Conservation (phyloP, 1,284 basidiomycete species). For the Tremellales sp. region DNA sequence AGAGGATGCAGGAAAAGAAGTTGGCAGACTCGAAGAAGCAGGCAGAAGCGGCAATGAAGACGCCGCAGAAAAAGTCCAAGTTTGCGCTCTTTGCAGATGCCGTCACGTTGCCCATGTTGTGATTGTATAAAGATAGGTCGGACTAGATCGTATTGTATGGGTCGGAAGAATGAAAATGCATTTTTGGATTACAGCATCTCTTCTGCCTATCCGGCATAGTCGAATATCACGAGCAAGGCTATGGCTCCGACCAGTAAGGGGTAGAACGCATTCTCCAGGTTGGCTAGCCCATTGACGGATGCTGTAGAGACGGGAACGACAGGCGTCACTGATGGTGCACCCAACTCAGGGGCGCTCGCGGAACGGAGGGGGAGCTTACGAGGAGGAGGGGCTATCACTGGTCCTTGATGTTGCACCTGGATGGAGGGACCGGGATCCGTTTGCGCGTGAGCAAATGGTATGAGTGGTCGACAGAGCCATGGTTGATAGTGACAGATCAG, state of each 20-base stretch:
- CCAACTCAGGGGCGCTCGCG: neutral
- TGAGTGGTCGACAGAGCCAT: slow-evolving; percentile 16
- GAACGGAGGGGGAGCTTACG: neutral
- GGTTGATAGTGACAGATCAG: slow-evolving; percentile 14
- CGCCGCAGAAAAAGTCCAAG: neutral
- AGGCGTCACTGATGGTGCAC: neutral
- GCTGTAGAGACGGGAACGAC: neutral
- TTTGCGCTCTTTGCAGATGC: neutral
- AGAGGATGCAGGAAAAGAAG: too few species aligned
- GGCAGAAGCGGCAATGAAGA: slow-evolving; percentile 15
- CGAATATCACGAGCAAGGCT: slow-evolving; percentile 41
- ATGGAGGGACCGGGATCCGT: neutral
- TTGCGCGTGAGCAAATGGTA: slow-evolving; percentile 2
- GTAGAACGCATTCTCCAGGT: slow-evolving; percentile 42
- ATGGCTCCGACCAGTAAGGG: slow-evolving; percentile 43
- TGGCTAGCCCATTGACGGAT: slow-evolving; percentile 22
- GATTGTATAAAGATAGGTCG: neutral
- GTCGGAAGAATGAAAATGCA: too few species aligned
- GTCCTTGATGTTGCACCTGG: slow-evolving; percentile 3
- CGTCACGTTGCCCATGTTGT: neutral
- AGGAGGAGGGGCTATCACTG: slow-evolving; percentile 4
- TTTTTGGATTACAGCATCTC: neutral
- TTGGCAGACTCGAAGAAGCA: slow-evolving; percentile 21
- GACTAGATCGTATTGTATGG: neutral
- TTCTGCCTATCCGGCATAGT: slow-evolving; percentile 29